phyloP scores from a whole-genome alignment of 129 eudicot species.

The Erigeron canadensis region DNA sequence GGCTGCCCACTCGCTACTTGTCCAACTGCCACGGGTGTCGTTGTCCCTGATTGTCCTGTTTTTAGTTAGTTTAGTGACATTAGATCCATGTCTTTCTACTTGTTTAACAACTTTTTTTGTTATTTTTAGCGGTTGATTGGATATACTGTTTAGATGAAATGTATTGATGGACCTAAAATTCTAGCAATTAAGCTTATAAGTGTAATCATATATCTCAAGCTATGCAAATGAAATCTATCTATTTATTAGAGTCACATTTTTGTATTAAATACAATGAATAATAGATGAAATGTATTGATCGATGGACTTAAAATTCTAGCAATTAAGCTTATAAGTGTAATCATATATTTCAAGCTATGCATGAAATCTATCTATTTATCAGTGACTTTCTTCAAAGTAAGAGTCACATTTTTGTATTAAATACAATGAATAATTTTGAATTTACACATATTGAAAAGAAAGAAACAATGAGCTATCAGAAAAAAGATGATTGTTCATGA shows the following conservation, averaged over 20 bases:
- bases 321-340: constrained; percentile 1
- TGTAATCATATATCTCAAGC: not conserved
- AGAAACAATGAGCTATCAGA: constrained; percentile 16
- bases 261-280: not conserved
- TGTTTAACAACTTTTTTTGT: not conserved
- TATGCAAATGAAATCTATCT: not conserved
- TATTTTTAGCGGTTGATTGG: not conserved
- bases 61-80: not conserved
- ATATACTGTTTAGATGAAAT: not conserved
- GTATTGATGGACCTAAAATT: constrained; percentile 5
- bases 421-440: constrained; percentile 1
- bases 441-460: constrained; percentile 10
- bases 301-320: not conserved
- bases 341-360: not conserved
- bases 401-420: not conserved
- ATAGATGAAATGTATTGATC: too few species aligned
- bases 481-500: constrained; percentile 51
- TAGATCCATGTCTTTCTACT: not conserved
- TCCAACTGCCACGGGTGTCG: constrained; percentile 55
- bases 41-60: constrained; percentile 27
- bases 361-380: not conserved
- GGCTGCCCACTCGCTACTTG: constrained; percentile 59
- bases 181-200: constrained; percentile 4
- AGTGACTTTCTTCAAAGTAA: not conserved
- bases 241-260: not conserved